Conservation (phyloP, 2,329 filamentous ascomycete genomes). For the Pyrenophora graminea region DNA sequence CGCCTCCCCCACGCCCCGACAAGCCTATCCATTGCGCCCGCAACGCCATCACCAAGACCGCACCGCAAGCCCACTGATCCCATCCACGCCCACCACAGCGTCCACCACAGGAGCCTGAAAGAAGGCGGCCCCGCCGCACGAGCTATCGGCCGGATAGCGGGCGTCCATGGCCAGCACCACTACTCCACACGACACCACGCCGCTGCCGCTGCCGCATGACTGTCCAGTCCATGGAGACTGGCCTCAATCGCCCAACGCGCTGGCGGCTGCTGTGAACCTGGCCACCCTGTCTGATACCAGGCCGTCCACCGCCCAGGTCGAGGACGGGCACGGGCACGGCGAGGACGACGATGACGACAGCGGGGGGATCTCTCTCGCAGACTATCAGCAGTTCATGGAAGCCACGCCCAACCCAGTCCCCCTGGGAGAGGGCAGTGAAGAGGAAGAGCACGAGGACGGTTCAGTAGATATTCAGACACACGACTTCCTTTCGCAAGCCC, state of each 20-base stretch:
- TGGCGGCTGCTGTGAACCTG: slow-evolving; percentile 35
- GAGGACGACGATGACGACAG: slow-evolving; percentile 19
- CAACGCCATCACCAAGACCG: slow-evolving; percentile 18
- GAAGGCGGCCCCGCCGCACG: slow-evolving; percentile 14
- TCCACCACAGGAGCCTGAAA: slow-evolving; percentile 5
- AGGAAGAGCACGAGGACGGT: neutral
- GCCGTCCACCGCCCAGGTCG: slow-evolving; percentile 31
- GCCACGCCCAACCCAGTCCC: slow-evolving; percentile 5
- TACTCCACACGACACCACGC: slow-evolving; percentile 18
- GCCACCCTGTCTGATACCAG: slow-evolving; percentile 37
- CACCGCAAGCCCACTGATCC: neutral
- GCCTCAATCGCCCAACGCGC: slow-evolving; percentile 25
- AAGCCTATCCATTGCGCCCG: slow-evolving; percentile 19
- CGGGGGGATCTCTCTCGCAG: slow-evolving; percentile 36
- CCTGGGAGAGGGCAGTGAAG: slow-evolving; percentile 8
- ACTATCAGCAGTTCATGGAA: slow-evolving; percentile 19
- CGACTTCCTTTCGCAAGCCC: slow-evolving; percentile 23
- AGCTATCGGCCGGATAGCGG: slow-evolving; percentile 19
- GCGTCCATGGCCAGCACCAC: slow-evolving; percentile 36
- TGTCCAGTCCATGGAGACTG: slow-evolving; percentile 8
- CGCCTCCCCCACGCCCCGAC: slow-evolving; percentile 12
- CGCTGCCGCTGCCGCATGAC: slow-evolving; percentile 13
- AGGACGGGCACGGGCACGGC: slow-evolving; percentile 9
- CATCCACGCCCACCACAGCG: slow-evolving; percentile 5
- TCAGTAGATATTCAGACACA: slow-evolving; percentile 14